Conservation (phyloP, 1,139 yeast genomes). For the Blastobotrys illinoisensis region DNA sequence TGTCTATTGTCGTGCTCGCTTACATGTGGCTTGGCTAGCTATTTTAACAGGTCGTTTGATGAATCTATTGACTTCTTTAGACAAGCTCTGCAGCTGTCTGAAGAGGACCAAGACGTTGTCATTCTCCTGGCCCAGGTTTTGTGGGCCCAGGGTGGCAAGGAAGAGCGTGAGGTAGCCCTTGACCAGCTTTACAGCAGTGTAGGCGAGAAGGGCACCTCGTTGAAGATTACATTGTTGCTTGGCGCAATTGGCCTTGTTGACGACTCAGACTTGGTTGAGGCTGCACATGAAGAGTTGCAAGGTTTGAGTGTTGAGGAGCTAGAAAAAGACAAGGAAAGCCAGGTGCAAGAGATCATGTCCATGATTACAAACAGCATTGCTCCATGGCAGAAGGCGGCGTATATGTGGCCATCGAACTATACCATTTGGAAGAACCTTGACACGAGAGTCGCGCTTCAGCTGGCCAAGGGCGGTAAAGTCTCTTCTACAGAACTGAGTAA, state of each 20-base stretch:
- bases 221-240: constrained; percentile 61
- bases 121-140: constrained; percentile 72
- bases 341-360: constrained; percentile 46
- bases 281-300: constrained; percentile 63
- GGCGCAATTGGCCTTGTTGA: constrained; percentile 73
- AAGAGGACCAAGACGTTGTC: constrained; percentile 57
- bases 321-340: constrained; percentile 42
- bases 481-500: constrained; percentile 49
- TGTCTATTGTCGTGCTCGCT: constrained; percentile 53
- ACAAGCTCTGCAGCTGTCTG: constrained; percentile 50
- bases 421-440: constrained; percentile 64
- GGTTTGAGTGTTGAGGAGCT: constrained; percentile 45
- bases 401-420: constrained; percentile 66
- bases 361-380: constrained; percentile 29
- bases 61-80: constrained; percentile 64
- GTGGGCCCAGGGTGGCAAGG: constrained; percentile 60
- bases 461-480: constrained; percentile 41
- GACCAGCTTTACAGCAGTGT: constrained; percentile 47
- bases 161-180: constrained; percentile 69
- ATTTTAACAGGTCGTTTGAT: constrained; percentile 57
- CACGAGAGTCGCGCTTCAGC: constrained; percentile 47
- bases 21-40: constrained; percentile 64
- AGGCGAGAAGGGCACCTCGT: constrained; percentile 56
- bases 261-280: constrained; percentile 52
- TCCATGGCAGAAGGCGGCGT: constrained; percentile 66